Evolutionary conservation across 345 rosid species (phyloP).

Genomic region (Melaleuca alternifolia): DNA sequence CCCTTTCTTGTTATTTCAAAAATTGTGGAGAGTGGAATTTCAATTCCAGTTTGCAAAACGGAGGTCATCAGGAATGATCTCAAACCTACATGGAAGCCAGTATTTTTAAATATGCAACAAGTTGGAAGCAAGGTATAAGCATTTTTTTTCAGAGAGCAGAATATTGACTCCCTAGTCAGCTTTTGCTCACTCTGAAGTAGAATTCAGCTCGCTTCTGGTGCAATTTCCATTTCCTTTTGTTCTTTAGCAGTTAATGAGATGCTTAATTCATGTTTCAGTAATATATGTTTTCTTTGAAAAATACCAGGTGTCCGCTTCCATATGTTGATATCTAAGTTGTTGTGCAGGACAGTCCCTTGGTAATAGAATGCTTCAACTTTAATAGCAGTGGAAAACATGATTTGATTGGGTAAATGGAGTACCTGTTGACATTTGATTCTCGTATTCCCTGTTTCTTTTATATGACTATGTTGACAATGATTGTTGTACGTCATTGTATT

Average conservation of each 20-base stretch:
- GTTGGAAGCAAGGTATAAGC: slow-evolving; percentile 76
- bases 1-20: slow-evolving; percentile 87
- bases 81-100: slow-evolving; percentile 66
- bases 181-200: neutral
- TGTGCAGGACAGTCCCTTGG: slow-evolving; percentile 46
- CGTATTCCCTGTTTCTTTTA: neutral
- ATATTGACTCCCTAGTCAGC: neutral
- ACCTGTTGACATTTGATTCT: slow-evolving; percentile 1
- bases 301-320: neutral
- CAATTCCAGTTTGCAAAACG: slow-evolving; percentile 80
- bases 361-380: slow-evolving; percentile 63
- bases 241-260: neutral
- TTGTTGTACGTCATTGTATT: slow-evolving; percentile 19
- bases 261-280: neutral
- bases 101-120: slow-evolving; percentile 71
- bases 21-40: slow-evolving; percentile 42
- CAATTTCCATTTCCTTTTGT: neutral
- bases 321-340: neutral
- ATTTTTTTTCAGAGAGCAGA: neutral
- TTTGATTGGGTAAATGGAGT: slow-evolving; percentile 45
- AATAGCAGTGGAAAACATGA: slow-evolving; percentile 62
- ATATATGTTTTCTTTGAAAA: neutral
- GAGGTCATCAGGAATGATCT: slow-evolving; percentile 75
- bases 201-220: neutral
- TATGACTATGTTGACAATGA: slow-evolving; percentile 1